phyloP scores from a whole-genome alignment of 179 eudicot species.

The Sideroxylon spinosum region DNA sequence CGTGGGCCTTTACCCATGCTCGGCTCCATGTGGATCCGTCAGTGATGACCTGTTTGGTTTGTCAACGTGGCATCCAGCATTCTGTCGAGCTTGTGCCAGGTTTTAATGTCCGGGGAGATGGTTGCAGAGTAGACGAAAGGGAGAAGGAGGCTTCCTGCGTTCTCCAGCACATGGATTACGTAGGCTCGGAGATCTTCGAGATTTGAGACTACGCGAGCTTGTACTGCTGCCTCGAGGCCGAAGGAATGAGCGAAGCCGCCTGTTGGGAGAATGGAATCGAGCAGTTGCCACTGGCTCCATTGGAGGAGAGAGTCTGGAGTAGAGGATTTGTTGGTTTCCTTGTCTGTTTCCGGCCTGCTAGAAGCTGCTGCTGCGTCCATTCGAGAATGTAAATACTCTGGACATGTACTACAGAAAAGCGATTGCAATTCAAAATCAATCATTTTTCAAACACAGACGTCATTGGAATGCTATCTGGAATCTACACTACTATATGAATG shows the following conservation, averaged over 20 bases:
- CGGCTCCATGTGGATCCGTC: too few relatives aligned
- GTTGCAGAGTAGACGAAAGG: constrained; percentile 61
- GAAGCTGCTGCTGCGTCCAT: constrained; percentile 11
- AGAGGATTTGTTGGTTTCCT: background rate
- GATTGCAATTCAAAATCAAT: background rate
- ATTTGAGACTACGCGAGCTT: constrained; percentile 46
- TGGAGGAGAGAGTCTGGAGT: constrained; percentile 22
- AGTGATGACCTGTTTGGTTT: constrained; percentile 65
- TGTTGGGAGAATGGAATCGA: constrained; percentile 85
- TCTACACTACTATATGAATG: too few relatives aligned
- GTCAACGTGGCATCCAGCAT: constrained; percentile 64
- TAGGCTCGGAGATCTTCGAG: constrained; percentile 56
- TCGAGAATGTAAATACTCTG: constrained; percentile 1
- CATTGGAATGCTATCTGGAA: too few relatives aligned
- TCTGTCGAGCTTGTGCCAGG: constrained; percentile 62
- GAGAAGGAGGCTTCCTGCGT: constrained; percentile 70
- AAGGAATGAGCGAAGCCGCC: constrained; percentile 94
- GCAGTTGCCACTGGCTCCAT: constrained; percentile 90
- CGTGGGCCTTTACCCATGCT: too few relatives aligned
- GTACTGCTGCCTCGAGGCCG: constrained; percentile 84
- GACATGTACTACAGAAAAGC: background rate
- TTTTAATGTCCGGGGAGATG: constrained; percentile 35
- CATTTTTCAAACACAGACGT: background rate
- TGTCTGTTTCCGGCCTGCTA: background rate
- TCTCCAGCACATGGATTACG: constrained; percentile 56